These are phyloP conservation scores for Verticillium longisporum DNA, from an alignment of 2,329 filamentous ascomycete species.

Conservation along the genomic window DNA sequence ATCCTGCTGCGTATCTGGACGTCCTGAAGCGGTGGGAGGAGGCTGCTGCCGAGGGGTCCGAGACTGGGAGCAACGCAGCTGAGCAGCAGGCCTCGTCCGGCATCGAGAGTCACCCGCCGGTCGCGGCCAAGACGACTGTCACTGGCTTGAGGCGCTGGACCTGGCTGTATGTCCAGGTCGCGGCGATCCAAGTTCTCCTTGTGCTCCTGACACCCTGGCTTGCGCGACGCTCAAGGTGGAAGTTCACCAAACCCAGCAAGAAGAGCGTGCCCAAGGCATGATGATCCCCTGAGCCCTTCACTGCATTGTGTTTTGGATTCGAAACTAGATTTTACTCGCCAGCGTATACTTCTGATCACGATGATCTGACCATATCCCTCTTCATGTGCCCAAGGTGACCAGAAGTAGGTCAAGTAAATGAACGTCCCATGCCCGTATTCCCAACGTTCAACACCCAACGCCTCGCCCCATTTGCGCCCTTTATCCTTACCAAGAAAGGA, in stretches of 20 bases:
- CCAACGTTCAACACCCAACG: too few species aligned
- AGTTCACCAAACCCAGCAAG: constrained; percentile 13
- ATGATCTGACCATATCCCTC: too few species aligned
- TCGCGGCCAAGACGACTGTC: background rate
- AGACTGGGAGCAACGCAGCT: background rate
- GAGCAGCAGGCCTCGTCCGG: too few species aligned
- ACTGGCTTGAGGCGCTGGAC: constrained; percentile 1
- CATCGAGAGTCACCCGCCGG: background rate
- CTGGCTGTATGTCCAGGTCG: constrained; percentile 4
- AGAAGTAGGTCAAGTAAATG: background rate
- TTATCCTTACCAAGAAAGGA: too few species aligned
- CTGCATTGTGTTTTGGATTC: background rate
- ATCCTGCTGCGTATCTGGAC: constrained; percentile 62
- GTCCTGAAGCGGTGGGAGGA: constrained; percentile 32
- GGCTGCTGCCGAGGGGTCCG: background rate
- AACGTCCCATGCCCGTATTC: background rate
- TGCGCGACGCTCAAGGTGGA: constrained; percentile 39
- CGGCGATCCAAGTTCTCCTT: constrained; percentile 4
- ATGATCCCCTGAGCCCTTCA: background rate
- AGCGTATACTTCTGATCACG: background rate
- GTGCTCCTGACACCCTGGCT: constrained; percentile 7
- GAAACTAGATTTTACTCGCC: background rate
- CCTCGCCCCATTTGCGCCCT: too few species aligned
- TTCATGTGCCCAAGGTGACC: too few species aligned
- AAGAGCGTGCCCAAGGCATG: background rate